These are phyloP conservation scores for Colletotrichum sp. DNA, from an alignment of 2,329 filamentous ascomycete species.

Conservation along the genomic window DNA sequence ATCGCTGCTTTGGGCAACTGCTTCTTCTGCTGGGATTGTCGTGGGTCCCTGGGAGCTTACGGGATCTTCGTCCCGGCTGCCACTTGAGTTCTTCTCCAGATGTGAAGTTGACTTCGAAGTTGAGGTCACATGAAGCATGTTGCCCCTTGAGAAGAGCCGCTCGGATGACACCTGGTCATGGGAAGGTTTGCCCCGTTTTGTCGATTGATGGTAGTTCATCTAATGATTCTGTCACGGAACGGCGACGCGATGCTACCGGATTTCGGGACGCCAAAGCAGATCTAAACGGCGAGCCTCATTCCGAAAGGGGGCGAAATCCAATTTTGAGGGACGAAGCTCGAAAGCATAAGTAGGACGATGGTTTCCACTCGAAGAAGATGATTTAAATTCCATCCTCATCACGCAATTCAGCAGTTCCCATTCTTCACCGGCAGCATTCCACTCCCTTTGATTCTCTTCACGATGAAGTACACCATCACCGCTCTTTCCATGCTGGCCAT, in stretches of 20 bases:
- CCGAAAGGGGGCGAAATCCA: not conserved
- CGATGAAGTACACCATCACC: constrained; percentile 20
- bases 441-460: not conserved
- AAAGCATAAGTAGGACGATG: not conserved
- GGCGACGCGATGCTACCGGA: not conserved
- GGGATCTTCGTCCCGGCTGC: not conserved
- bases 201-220: not conserved
- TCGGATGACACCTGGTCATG: not conserved
- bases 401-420: not conserved
- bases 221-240: not conserved
- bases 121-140: not conserved
- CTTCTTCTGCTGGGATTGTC: not conserved
- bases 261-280: not conserved
- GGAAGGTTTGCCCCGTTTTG: not conserved
- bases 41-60: not conserved
- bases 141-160: not conserved
- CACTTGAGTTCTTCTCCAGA: not conserved
- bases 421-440: not conserved
- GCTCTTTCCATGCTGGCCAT: constrained; percentile 24
- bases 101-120: not conserved
- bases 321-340: too few relatives aligned
- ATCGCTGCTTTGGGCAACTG: not conserved
- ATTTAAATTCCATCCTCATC: not conserved
- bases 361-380: not conserved
- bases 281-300: constrained; percentile 8